Conservation (phyloP, 352 stramenopile species). For the Phytophthora pluvialis region DNA sequence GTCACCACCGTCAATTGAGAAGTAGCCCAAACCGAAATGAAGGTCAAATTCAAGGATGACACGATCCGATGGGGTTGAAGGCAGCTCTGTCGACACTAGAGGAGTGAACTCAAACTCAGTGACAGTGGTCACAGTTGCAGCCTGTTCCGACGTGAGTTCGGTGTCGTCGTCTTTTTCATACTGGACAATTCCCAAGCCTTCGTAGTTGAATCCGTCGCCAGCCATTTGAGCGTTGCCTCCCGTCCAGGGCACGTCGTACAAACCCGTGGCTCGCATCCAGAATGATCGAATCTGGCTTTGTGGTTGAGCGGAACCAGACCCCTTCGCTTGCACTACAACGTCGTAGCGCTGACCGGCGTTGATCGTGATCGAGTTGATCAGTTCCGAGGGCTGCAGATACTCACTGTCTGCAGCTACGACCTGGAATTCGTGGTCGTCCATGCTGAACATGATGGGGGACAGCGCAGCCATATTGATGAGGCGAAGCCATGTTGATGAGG, state of each 20-base stretch:
- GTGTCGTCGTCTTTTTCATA: conserved; percentile 12
- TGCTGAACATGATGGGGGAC: conserved; percentile 34
- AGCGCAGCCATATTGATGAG: conserved; percentile 34
- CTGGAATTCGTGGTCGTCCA: conserved; percentile 35
- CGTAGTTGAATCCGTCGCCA: conserved; percentile 28
- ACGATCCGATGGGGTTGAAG: conserved; percentile 19
- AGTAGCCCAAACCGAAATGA: conserved; percentile 12
- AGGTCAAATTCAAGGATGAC: conserved; percentile 28
- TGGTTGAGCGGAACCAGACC: neutral
- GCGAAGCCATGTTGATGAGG: conserved; percentile 33
- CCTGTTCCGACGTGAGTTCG: conserved; percentile 5
- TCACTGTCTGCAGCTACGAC: conserved; percentile 35
- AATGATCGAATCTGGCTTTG: conserved; percentile 10
- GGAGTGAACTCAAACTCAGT: conserved; percentile 25
- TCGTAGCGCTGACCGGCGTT: conserved; percentile 41
- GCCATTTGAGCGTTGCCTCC: neutral
- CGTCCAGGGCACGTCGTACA: conserved; percentile 19
- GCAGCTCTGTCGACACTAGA: conserved; percentile 1
- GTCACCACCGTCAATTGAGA: conserved; percentile 24
- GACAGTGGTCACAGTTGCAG: conserved; percentile 9
- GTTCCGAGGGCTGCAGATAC: conserved; percentile 10
- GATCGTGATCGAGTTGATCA: conserved; percentile 21
- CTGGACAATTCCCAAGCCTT: conserved; percentile 29
- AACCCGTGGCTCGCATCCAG: conserved; percentile 28
- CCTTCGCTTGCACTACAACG: conserved; percentile 24